Conservation (phyloP, 2,329 filamentous ascomycete species). For the Cladorrhinum sp. region DNA sequence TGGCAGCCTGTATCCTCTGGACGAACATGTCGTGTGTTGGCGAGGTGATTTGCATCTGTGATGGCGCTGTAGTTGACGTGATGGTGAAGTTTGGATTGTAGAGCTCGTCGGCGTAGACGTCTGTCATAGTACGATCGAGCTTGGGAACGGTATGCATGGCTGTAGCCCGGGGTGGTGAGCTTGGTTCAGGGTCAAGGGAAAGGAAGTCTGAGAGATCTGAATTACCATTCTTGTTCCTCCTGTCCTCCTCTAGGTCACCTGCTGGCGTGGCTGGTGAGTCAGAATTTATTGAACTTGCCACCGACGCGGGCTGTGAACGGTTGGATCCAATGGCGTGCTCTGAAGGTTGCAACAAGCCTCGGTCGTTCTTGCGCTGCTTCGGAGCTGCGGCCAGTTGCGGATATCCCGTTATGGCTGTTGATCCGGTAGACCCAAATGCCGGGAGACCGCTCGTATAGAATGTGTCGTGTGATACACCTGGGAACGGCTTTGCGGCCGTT, state of each 20-base stretch:
- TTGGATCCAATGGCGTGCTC: conserved; percentile 42
- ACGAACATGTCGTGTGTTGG: conserved; percentile 62
- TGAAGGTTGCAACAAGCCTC: conserved; percentile 44
- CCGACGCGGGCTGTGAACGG: conserved; percentile 52
- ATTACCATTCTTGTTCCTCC: conserved; percentile 54
- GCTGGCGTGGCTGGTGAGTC: conserved; percentile 60
- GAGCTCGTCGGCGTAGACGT: conserved; percentile 73
- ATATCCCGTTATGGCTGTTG: conserved; percentile 40
- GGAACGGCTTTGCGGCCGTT: conserved; percentile 37
- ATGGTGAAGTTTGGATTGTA: conserved; percentile 34
- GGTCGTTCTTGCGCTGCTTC: conserved; percentile 40
- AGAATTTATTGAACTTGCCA: conserved; percentile 55
- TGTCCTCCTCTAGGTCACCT: conserved; percentile 47
- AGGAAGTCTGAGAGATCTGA: conserved; percentile 20
- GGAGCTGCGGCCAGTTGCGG: conserved; percentile 39
- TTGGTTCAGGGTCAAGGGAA: conserved; percentile 43
- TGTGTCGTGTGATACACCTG: conserved; percentile 31
- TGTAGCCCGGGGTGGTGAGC: conserved; percentile 63
- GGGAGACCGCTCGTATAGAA: conserved; percentile 43
- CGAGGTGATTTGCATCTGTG: conserved; percentile 34
- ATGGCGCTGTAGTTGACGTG: conserved; percentile 40
- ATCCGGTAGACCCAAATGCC: conserved; percentile 35
- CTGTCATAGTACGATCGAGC: conserved; percentile 81
- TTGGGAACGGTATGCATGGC: conserved; percentile 63
- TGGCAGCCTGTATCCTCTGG: conserved; percentile 75